Conservation (phyloP, 306 rosid species). For the Cucumis hystrix region DNA sequence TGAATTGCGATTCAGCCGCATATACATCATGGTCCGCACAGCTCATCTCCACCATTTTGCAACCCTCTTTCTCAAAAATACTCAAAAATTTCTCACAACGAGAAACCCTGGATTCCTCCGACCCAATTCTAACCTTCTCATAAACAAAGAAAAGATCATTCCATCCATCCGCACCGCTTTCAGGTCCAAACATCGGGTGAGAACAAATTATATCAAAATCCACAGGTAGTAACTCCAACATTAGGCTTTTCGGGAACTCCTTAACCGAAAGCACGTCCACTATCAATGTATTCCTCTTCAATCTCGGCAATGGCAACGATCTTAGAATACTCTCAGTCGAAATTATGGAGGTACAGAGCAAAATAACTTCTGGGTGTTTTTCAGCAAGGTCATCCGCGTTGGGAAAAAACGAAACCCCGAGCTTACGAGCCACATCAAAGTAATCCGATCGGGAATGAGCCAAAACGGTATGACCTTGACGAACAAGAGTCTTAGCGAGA, state of each 20-base stretch:
- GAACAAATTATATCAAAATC: constrained; percentile 55
- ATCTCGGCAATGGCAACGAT: constrained; percentile 50
- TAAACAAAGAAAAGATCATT: constrained; percentile 32
- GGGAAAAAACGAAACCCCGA: constrained; percentile 42
- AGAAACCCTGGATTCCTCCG: constrained; percentile 24
- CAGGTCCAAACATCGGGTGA: constrained; percentile 90
- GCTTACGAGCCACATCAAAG: constrained; percentile 21
- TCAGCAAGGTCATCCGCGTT: constrained; percentile 70
- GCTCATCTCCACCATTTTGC: constrained; percentile 66
- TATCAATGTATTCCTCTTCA: constrained; percentile 57
- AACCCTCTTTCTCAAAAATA: constrained; percentile 55
- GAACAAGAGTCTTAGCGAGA: constrained; percentile 46
- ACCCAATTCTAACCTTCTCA: constrained; percentile 57
- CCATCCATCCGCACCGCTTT: constrained; percentile 44
- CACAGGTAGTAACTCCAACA: constrained; percentile 29
- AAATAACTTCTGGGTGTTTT: constrained; percentile 62
- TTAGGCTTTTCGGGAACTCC: constrained; percentile 46
- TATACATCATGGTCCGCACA: constrained; percentile 52
- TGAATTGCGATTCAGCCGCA: constrained; percentile 66
- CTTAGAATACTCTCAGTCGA: constrained; percentile 37
- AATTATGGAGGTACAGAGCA: constrained; percentile 60
- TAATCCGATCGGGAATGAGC: constrained; percentile 62
- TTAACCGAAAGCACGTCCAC: constrained; percentile 78
- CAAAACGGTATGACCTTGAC: constrained; percentile 64
- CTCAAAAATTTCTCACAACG: constrained; percentile 43